Evolutionary conservation across 2,329 filamentous ascomycete species (phyloP), one percentile per base, ranked within the genome.

Genomic region (Fusarium sp.): DNA sequence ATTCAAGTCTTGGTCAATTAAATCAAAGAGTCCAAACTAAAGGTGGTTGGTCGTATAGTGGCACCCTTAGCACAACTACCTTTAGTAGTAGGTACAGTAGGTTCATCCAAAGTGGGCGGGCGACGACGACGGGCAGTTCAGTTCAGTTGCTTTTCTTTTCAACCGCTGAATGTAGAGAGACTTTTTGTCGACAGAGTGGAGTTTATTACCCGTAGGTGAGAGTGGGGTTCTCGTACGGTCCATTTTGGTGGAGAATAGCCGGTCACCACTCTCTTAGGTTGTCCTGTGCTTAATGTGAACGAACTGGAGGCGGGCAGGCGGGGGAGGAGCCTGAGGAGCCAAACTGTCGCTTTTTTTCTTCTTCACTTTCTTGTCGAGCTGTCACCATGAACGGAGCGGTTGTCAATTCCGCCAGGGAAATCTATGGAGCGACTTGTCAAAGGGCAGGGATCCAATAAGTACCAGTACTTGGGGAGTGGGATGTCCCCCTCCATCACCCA

Each of bases 31-130:
- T 38, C 66, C 55, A 51, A 44, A 45, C 44, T 38, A 12, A 69
- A 72, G 75, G 72, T 75, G 75, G 74, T 70, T 78, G 74, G 75
- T 70, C 59, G 69, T 55, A 56, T 75, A 66, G 58, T 64, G 77
- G 57, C 47, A 67, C 54, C 64, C 55, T 50, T 62, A 61, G 55
- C 48, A 63, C 44, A 18, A 35, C 30, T 51, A 32, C 28, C 35
- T 38, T 22, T 20, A 14, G 44, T 28, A 47, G 24, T 47, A 47
- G n/a, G 22, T 14, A 15, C 48, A 35, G 53, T 48, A 39, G 38
- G 58, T 50, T 42, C 30, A 50, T 47, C 24, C 30, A 57, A 35
- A 68, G 53, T 53, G 57, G 45, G 54, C 42, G 53, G 44, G 45
- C 55, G 10, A 35, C 32, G 32, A 22, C n/a, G 32, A 22, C n/a